These are phyloP conservation scores for Diaporthe vaccinii DNA, from an alignment of 2,329 filamentous ascomycete species.

Conservation along the genomic window DNA sequence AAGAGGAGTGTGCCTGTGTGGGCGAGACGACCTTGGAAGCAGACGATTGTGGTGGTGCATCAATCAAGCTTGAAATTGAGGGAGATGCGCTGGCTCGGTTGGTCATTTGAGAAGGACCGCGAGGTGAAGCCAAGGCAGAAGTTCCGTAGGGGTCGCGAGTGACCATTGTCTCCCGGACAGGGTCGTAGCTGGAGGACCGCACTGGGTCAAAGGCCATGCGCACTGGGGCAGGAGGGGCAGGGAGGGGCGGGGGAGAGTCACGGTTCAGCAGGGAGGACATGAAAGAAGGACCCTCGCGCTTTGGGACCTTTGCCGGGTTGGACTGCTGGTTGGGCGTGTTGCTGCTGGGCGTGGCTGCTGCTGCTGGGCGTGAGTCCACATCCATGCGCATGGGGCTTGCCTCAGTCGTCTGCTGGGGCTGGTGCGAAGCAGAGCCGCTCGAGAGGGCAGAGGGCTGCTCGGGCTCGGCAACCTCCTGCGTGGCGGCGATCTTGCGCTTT, in stretches of 20 bases:
- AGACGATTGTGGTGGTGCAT: constrained; percentile 65
- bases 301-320: constrained; percentile 60
- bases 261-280: constrained; percentile 71
- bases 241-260: constrained; percentile 59
- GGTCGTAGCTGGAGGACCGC: constrained; percentile 78
- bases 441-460: constrained; percentile 41
- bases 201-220: constrained; percentile 93
- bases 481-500: constrained; percentile 64
- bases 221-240: constrained; percentile 71
- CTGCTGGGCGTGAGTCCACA: constrained; percentile 46
- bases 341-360: constrained; percentile 43
- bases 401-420: constrained; percentile 56
- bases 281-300: constrained; percentile 65
- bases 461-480: constrained; percentile 46
- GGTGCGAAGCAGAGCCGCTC: constrained; percentile 49
- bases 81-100: constrained; percentile 90
- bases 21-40: constrained; percentile 57
- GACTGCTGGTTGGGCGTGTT: constrained; percentile 47
- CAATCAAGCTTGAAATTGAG: constrained; percentile 91
- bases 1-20: constrained; percentile 53
- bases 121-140: constrained; percentile 65
- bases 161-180: constrained; percentile 73
- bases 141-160: constrained; percentile 63
- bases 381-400: constrained; percentile 54
- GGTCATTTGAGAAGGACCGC: constrained; percentile 57